phyloP scores from a whole-genome alignment of 2,329 filamentous ascomycete genomes.

The Penicillium sumatraense region DNA sequence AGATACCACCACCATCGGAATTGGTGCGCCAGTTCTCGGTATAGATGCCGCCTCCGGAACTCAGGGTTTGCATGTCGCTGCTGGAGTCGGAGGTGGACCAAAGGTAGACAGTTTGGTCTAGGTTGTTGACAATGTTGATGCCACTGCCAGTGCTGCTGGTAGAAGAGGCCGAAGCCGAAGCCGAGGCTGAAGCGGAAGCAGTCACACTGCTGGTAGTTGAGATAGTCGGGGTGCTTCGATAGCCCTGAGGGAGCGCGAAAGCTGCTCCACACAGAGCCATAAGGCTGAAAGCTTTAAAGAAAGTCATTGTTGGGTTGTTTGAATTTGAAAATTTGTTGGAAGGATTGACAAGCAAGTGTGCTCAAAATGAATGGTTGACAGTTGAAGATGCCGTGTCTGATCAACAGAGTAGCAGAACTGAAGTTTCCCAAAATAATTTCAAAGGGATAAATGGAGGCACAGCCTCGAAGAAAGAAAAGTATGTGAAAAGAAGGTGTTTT shows the following conservation, averaged over 20 bases:
- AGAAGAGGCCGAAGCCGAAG: slow-evolving; percentile 5
- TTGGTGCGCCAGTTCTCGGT: slow-evolving; percentile 34
- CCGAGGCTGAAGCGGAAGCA: not conserved
- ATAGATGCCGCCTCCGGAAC: slow-evolving; percentile 23
- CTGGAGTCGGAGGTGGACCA: slow-evolving; percentile 30
- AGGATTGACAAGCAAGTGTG: not conserved
- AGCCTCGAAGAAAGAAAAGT: slow-evolving; percentile 5
- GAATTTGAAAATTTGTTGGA: not conserved
- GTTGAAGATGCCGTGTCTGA: not conserved
- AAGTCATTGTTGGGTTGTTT: slow-evolving; percentile 4
- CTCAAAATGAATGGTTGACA: not conserved
- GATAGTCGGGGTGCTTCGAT: not conserved
- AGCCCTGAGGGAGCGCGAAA: not conserved
- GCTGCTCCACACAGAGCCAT: not conserved
- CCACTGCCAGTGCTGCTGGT: slow-evolving; percentile 19
- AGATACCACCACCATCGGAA: slow-evolving; percentile 36
- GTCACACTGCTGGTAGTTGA: not conserved
- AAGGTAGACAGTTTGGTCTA: slow-evolving; percentile 28
- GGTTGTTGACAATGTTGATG: slow-evolving; percentile 34
- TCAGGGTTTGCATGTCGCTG: slow-evolving; percentile 27
- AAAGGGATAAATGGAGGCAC: slow-evolving; percentile 3
- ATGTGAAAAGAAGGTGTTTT: not conserved
- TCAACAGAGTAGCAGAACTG: slow-evolving; percentile 1
- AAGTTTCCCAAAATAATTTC: not conserved
- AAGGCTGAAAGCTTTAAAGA: slow-evolving; percentile 8